Conservation (phyloP, 1,139 yeast species). For the Suhomyces taliae region DNA sequence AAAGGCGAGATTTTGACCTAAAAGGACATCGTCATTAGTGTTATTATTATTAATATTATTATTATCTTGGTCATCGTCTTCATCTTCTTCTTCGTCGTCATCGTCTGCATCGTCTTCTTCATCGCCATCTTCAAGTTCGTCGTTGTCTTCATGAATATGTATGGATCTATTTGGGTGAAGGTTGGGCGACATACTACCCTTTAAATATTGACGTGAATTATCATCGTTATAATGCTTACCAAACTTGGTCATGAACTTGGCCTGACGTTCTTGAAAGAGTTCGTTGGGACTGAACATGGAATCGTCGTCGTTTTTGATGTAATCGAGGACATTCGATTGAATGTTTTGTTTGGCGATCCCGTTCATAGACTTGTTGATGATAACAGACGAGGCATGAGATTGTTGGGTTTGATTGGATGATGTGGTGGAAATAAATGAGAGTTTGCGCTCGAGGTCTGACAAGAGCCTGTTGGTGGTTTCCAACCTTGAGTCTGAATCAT, state of each 20-base stretch:
- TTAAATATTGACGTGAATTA: constrained; percentile 8
- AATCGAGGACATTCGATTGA: constrained; percentile 32
- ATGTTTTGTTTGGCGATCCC: constrained; percentile 35
- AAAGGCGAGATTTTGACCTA: background rate
- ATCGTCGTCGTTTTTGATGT: constrained; percentile 25
- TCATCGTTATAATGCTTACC: constrained; percentile 28
- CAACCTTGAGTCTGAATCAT: constrained; percentile 13
- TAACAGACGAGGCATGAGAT: constrained; percentile 29
- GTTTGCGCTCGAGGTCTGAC: constrained; percentile 34
- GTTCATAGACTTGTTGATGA: constrained; percentile 27
- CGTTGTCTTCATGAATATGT: constrained; percentile 11
- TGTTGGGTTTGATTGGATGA: constrained; percentile 29
- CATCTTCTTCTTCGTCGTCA: constrained; percentile 18
- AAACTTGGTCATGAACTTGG: constrained; percentile 33
- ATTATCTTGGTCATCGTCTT: too few species aligned
- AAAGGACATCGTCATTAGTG: constrained; percentile 1
- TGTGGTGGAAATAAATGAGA: constrained; percentile 28
- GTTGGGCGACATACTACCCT: constrained; percentile 6
- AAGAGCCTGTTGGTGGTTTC: constrained; percentile 28
- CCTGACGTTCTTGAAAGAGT: constrained; percentile 38
- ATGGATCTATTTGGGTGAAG: constrained; percentile 9
- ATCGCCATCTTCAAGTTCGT: constrained; percentile 10
- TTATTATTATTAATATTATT: background rate
- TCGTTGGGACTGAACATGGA: constrained; percentile 35
- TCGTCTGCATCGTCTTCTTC: constrained; percentile 18